Conservation (phyloP, 2,329 filamentous ascomycete genomes). For the Hymenoscyphus infarciens region DNA sequence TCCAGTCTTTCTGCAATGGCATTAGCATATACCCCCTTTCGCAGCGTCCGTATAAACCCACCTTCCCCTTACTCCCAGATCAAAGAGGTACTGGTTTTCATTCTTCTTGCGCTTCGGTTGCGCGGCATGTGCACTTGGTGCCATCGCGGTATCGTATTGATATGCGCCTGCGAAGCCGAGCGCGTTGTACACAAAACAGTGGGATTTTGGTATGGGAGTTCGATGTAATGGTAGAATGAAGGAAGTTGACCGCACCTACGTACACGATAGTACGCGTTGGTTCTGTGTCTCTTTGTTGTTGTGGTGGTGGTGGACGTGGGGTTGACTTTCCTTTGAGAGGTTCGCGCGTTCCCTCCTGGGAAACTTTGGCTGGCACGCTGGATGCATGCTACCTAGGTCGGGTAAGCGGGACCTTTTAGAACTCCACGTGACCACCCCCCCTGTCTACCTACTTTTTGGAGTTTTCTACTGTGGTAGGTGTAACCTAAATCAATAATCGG, state of each 20-base stretch:
- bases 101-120: conserved; percentile 29
- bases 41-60: conserved; percentile 28
- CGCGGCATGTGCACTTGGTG: conserved; percentile 18
- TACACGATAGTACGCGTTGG: not conserved
- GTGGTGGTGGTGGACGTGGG: not conserved
- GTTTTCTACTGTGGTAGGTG: too few relatives aligned
- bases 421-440: too few relatives aligned
- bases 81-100: conserved; percentile 47
- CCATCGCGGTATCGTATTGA: conserved; percentile 13
- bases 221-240: not conserved
- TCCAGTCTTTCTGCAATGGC: conserved; percentile 73
- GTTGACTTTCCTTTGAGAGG: not conserved
- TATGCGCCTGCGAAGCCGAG: not conserved
- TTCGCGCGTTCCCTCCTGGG: not conserved
- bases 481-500: too few relatives aligned
- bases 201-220: not conserved
- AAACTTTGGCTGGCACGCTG: too few relatives aligned
- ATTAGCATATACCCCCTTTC: conserved; percentile 21
- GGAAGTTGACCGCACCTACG: not conserved
- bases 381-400: too few relatives aligned
- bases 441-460: too few relatives aligned
- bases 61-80: conserved; percentile 50
- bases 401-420: too few relatives aligned
- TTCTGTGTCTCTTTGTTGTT: not conserved
- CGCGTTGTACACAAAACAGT: not conserved